These are phyloP conservation scores for Phalaenopsis aphrodite DNA, from an alignment of 106 monocot genomes.

Conservation along the genomic window DNA sequence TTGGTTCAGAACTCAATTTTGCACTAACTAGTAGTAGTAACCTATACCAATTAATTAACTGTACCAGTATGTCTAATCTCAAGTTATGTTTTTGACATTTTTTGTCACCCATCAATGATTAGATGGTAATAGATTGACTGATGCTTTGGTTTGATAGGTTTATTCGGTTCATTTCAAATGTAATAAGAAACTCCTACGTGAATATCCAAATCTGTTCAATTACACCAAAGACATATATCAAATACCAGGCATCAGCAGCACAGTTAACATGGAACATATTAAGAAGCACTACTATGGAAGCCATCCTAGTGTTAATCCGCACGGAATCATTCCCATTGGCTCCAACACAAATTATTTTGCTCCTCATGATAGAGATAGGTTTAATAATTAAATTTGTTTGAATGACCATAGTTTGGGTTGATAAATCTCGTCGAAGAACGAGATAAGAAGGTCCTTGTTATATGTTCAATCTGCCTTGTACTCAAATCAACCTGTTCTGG, in stretches of 20 bases:
- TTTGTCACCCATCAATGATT: neutral
- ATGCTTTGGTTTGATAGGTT: constrained; percentile 37
- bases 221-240: constrained; percentile 95
- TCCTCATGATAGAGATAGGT: constrained; percentile 80
- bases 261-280: constrained; percentile 82
- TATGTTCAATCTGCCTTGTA: neutral
- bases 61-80: too few species aligned
- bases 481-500: neutral
- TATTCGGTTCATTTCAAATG: constrained; percentile 93
- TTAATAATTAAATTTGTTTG: constrained; percentile 20
- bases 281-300: constrained; percentile 93
- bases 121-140: neutral
- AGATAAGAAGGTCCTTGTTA: too few species aligned
- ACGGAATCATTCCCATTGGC: constrained; percentile 65
- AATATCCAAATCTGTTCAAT: constrained; percentile 88
- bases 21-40: too few species aligned
- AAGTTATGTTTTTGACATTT: neutral
- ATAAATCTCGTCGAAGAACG: too few species aligned
- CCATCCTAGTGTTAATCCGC: constrained; percentile 81
- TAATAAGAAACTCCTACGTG: constrained; percentile 88
- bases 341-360: constrained; percentile 52
- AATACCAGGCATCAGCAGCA: constrained; percentile 59
- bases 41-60: too few species aligned
- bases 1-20: too few species aligned
- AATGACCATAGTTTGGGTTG: neutral